Conservation (phyloP, 768 basidiomycete species). For the Tephrocybe sp. region DNA sequence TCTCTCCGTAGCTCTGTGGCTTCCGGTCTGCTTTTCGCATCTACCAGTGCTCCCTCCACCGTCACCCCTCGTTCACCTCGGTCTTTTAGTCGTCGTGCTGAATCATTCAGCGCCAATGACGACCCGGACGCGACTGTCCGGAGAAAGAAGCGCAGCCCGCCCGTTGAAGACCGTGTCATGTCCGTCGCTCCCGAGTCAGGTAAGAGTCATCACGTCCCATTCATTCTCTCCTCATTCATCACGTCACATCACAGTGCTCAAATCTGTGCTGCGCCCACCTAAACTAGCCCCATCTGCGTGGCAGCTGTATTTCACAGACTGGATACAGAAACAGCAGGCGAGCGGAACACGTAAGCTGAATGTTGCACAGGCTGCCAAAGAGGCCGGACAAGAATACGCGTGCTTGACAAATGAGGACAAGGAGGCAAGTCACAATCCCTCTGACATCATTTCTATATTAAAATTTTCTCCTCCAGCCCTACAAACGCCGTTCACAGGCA, state of each 20-base stretch:
- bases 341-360: constrained; percentile 83
- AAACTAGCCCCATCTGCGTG: constrained; percentile 93
- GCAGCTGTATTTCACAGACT: constrained; percentile 96
- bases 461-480: constrained; percentile 52
- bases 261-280: constrained; percentile 80
- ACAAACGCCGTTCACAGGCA: constrained; percentile 78
- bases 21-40: constrained; percentile 56
- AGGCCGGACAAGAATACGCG: constrained; percentile 89
- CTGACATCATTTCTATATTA: constrained; percentile 30
- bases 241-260: constrained; percentile 44
- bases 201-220: constrained; percentile 21
- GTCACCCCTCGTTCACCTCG: constrained; percentile 49
- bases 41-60: constrained; percentile 67
- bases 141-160: constrained; percentile 46
- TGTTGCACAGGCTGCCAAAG: constrained; percentile 93
- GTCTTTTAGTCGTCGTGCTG: constrained; percentile 64
- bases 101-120: constrained; percentile 56
- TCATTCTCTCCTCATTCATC: constrained; percentile 11
- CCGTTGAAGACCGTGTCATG: constrained; percentile 32
- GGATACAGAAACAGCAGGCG: constrained; percentile 85
- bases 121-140: constrained; percentile 77
- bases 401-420: constrained; percentile 76
- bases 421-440: constrained; percentile 50
- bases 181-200: constrained; percentile 42
- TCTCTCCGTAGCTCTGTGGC: constrained; percentile 47